Base-by-base conservation (phyloP, 371 early-diverging fungal genomes). In the Rhizopus arrhizus region DNA sequence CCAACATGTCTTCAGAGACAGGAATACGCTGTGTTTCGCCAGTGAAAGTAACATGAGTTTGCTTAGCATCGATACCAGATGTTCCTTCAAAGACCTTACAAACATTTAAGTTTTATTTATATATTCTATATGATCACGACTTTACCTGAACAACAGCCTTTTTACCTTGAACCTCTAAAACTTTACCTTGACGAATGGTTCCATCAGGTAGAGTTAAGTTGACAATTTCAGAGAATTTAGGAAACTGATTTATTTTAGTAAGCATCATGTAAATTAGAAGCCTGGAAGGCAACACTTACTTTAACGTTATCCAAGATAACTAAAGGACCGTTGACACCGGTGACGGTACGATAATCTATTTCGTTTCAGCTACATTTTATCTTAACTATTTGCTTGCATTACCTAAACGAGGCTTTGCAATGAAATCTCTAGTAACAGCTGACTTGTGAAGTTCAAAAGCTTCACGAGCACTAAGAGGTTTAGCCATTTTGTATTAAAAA, bases 311-410 rank as follows among this genome's bases (percentile, higher is more conserved):
- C 99, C 61, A 99, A 83, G 78, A 99, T 97, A 45, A 99, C 99
- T 69, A 99, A 84, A 40, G 99, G 99, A 38, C 99, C 99, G 77
- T 99, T 99, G 53, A 99, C 99, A 74, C 99, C 99, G 31, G 95
- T 85, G 35, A 99, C 98, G 45, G 99, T 99, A 60, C 97, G 88
- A 81, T 99, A 99, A 73, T 97, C 98, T 96, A 79, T 35, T 47
- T 5, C 51, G 43, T 41, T 49, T 54, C 42, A 41, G 52, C 53
- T 47, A 59, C 16, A 22, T 42, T 63, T 40, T 42, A 40, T 54
- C 29, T 42, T 28, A 6, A 38, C 49, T 9, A 4, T 36, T 15
- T 32, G n/a, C 36, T 6, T 16, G 2, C 5, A 48, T 56, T 82
- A 95, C 95, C 95, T 64, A 95, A 83, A 61, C 94, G 89, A 15